Base-by-base conservation (phyloP, 129 eudicot genomes). In the Ambrosia artemisiifolia region DNA sequence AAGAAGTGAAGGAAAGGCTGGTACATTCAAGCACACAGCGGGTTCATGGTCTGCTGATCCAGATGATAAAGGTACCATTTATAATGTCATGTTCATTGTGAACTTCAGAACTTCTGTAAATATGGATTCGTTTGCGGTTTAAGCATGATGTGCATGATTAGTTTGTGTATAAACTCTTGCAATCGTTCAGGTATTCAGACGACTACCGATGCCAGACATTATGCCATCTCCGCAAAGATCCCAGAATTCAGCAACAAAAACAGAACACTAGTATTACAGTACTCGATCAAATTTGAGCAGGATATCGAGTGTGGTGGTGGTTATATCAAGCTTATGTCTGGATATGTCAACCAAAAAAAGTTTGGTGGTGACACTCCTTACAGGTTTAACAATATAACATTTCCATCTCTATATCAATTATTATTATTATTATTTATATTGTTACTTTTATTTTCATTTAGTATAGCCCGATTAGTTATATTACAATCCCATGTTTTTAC, bases 231-330 rank as follows among this genome's bases (percentile, higher is more conserved):
- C 46, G 97, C 97, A 20, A 90, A 88, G 83, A 82, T 82, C 63
- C 97, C 97, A 2, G 96, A 91, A 69, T 91, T 91, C 76, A 86
- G 64, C 90, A 91, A 91, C 83, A 86, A 86, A 82, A 80, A 88
- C 33, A 86, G 92, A 80, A 88, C 96, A 11, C 80, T 91, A 68
- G 97, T 91, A 10, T 72, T 91, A 65, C 97, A 91, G 30, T 91
- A 86, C 43, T 91, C 97, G 1, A 82, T 91, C n/a, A 91, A 80
- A 66, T 65, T 88, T 24, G 97, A 91, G 53, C 97, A 91, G 68
- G 95, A 91, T 49, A 90, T 91, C 44, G 97, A 91, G 63, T 91
- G 97, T 75, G 97, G 97, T 71, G 97, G 97, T 20, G 97, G 94
- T 54, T 91, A 91, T 68, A 86, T 91, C 67, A 91, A 91, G 83